Conservation (phyloP, 1,139 yeast genomes). For the Yarrowia galli region DNA sequence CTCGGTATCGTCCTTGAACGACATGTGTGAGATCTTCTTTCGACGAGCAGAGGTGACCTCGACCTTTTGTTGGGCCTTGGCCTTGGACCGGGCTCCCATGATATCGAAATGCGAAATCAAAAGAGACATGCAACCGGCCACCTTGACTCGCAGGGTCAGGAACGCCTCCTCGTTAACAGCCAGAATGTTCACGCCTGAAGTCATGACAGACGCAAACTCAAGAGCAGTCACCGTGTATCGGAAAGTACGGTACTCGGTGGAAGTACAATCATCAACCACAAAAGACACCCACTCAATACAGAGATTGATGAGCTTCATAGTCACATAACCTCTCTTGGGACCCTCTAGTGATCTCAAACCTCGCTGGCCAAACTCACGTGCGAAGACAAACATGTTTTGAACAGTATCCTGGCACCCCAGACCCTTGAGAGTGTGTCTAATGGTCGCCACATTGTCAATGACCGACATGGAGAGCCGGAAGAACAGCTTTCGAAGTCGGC, state of each 20-base stretch:
- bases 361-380: constrained; percentile 82
- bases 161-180: constrained; percentile 83
- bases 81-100: constrained; percentile 96
- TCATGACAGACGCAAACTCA: constrained; percentile 96
- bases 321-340: constrained; percentile 69
- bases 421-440: constrained; percentile 48
- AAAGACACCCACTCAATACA: constrained; percentile 92
- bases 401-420: constrained; percentile 75
- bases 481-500: constrained; percentile 69
- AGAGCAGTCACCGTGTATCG: constrained; percentile 96
- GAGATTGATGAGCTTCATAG: constrained; percentile 74
- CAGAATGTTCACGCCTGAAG: constrained; percentile 86
- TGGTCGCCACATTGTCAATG: constrained; percentile 49
- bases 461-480: constrained; percentile 74
- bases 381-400: constrained; percentile 77
- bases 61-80: constrained; percentile 66
- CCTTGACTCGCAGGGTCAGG: constrained; percentile 73
- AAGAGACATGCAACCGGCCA: constrained; percentile 93
- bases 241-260: constrained; percentile 88
- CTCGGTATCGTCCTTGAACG: constrained; percentile 63
- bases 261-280: constrained; percentile 92
- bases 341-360: constrained; percentile 72
- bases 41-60: constrained; percentile 60
- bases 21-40: constrained; percentile 50
- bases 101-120: constrained; percentile 95